These are phyloP conservation scores for Clausena lansium DNA, from an alignment of 345 rosid species.

Conservation along the genomic window DNA sequence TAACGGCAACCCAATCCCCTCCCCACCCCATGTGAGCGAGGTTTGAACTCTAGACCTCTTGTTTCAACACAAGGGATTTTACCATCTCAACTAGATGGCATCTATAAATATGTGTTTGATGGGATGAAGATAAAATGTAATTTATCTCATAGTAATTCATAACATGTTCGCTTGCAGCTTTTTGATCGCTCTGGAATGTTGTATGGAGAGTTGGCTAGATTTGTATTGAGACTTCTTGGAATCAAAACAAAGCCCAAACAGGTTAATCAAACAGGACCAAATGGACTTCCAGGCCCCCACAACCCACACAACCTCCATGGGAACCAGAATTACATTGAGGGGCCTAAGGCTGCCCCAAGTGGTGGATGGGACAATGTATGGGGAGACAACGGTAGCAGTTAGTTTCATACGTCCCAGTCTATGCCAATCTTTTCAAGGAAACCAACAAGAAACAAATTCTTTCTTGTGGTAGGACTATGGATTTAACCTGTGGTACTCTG, in stretches of 20 bases:
- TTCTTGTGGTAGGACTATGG: neutral
- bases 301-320: conserved; percentile 42
- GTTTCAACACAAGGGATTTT: too few relatives aligned
- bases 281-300: conserved; percentile 62
- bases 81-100: too few relatives aligned
- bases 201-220: conserved; percentile 95
- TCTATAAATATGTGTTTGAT: too few relatives aligned
- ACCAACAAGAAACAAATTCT: neutral
- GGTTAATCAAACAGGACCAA: conserved; percentile 61
- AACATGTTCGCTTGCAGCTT: conserved; percentile 49
- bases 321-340: conserved; percentile 64
- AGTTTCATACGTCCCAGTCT: conserved; percentile 8
- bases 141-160: conserved; percentile 8
- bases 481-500: neutral
- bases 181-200: conserved; percentile 83
- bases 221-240: conserved; percentile 82
- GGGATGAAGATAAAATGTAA: neutral
- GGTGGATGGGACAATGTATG: conserved; percentile 94
- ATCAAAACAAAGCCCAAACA: conserved; percentile 67
- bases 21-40: too few relatives aligned
- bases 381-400: conserved; percentile 43
- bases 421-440: neutral
- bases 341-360: conserved; percentile 68
- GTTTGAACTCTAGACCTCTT: too few relatives aligned
- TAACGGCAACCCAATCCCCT: too few relatives aligned